phyloP scores from a whole-genome alignment of 108 stramenopile genomes.

The Schizochytrium sp. region DNA sequence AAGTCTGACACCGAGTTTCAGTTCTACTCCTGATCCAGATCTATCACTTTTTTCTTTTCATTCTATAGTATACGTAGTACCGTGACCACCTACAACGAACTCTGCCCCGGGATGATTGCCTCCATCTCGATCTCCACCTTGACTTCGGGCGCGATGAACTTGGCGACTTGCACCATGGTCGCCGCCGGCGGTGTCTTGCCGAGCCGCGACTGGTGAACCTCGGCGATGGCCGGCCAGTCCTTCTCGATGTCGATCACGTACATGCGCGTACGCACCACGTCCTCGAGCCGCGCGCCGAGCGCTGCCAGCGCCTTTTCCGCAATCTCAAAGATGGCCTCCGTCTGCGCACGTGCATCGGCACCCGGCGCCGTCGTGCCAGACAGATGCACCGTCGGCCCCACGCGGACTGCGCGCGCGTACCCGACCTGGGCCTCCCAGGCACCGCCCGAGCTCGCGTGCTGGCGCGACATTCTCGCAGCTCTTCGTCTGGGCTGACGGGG shows the following conservation, averaged over 20 bases:
- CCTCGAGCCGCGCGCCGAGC: not conserved
- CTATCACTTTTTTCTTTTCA: not conserved
- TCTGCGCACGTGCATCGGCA: not conserved
- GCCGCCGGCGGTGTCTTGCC: not conserved
- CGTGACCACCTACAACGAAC: too few species aligned
- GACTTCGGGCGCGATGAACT: not conserved
- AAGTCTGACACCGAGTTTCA: slow-evolving; percentile 88
- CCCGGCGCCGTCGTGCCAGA: not conserved
- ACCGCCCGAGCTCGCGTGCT: not conserved
- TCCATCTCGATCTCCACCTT: not conserved
- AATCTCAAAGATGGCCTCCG: not conserved
- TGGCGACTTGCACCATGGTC: slow-evolving; percentile 7
- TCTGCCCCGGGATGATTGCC: not conserved
- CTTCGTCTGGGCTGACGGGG: not conserved
- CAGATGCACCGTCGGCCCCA: not conserved
- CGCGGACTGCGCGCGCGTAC: not conserved
- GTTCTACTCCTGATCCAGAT: slow-evolving; percentile 65
- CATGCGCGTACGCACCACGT: not conserved
- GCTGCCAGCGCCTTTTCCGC: not conserved
- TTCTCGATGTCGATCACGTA: not conserved
- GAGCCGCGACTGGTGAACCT: not conserved
- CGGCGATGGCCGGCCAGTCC: not conserved
- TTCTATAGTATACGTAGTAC: not conserved
- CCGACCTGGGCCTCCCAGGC: not conserved
- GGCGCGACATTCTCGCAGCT: not conserved